phyloP scores from a whole-genome alignment of 2,329 filamentous ascomycete genomes.

The Phoma sp. region DNA sequence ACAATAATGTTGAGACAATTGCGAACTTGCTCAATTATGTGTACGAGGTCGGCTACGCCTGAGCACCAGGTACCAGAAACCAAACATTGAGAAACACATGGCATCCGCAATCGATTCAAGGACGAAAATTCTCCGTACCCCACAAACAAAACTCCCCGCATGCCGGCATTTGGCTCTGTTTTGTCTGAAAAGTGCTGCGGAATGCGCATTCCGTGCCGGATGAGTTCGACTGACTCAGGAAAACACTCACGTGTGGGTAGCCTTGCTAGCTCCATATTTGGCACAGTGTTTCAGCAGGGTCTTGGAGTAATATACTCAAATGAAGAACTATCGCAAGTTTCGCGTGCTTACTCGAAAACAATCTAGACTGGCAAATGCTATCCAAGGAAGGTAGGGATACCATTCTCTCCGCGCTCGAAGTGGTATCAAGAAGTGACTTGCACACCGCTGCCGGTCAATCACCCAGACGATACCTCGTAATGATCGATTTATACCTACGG shows the following conservation, averaged over 20 bases:
- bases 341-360: background rate
- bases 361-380: background rate
- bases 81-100: conserved; percentile 5
- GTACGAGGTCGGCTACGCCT: conserved; percentile 5
- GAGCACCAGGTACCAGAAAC: conserved; percentile 4
- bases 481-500: background rate
- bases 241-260: background rate
- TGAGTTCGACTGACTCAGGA: background rate
- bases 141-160: background rate
- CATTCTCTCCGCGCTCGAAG: background rate
- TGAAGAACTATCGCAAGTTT: background rate
- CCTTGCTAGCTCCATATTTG: background rate
- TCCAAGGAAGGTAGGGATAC: background rate
- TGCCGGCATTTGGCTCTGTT: background rate
- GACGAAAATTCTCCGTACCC: background rate
- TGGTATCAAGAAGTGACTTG: background rate
- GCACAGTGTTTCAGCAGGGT: background rate
- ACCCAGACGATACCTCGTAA: too few species aligned
- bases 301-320: background rate
- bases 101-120: conserved; percentile 6
- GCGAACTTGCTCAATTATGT: background rate
- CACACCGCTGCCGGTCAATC: too few species aligned
- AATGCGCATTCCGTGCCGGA: conserved; percentile 2
- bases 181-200: conserved; percentile 2
- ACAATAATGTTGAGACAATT: background rate